Evolutionary conservation across 352 stramenopile genomes (phyloP).

Genomic region (Phytophthora meadii): DNA sequence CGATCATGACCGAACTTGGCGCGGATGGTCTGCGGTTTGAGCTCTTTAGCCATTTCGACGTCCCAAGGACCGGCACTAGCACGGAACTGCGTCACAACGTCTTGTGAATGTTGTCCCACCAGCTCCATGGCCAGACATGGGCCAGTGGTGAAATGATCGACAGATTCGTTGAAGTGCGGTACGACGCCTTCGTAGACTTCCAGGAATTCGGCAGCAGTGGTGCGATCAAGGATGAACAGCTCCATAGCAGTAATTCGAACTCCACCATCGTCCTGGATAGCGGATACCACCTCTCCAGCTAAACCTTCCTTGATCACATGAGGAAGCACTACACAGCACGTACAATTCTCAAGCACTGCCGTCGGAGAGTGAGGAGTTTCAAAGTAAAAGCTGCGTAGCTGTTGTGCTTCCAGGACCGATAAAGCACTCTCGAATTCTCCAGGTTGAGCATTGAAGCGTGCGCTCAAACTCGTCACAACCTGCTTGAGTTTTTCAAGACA

Average conservation of each 20-base stretch:
- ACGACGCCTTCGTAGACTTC: conserved; percentile 93
- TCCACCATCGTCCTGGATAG: conserved; percentile 67
- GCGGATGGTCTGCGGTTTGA: conserved; percentile 90
- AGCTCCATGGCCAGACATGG: conserved; percentile 93
- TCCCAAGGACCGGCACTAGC: conserved; percentile 91
- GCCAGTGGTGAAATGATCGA: conserved; percentile 91
- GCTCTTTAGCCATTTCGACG: conserved; percentile 93
- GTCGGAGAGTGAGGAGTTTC: conserved; percentile 62
- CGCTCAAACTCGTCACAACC: conserved; percentile 49
- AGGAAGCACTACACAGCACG: conserved; percentile 92
- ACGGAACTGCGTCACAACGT: conserved; percentile 78
- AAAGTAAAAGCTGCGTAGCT: conserved; percentile 69
- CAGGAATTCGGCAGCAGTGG: conserved; percentile 91
- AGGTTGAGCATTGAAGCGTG: conserved; percentile 50
- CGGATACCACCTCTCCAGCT: conserved; percentile 82
- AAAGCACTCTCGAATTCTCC: conserved; percentile 59
- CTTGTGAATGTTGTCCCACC: conserved; percentile 56
- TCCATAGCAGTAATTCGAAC: conserved; percentile 91
- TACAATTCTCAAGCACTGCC: conserved; percentile 89
- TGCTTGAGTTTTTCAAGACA: conserved; percentile 74
- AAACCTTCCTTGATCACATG: conserved; percentile 92
- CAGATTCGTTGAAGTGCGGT: conserved; percentile 90
- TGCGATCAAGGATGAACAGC: conserved; percentile 89
- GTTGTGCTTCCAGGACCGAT: conserved; percentile 63
- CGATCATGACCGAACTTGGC: conserved; percentile 89